These are phyloP conservation scores for Tylopilus cervinicoccineus DNA, from an alignment of 768 basidiomycete genomes.

Conservation along the genomic window DNA sequence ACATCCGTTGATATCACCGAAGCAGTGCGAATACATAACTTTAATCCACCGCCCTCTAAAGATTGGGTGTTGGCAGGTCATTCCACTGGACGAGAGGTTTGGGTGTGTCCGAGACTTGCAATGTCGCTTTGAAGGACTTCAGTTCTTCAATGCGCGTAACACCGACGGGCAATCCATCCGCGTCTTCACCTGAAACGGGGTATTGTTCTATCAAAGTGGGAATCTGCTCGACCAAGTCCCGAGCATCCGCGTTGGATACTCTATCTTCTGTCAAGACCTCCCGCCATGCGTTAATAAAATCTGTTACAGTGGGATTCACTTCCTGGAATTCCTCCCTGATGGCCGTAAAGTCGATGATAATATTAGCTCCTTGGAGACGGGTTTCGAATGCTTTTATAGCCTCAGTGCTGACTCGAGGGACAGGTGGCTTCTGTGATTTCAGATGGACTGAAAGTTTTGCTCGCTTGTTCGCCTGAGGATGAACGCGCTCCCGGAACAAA, in stretches of 20 bases:
- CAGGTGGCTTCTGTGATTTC: slow-evolving; percentile 61
- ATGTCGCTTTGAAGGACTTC: slow-evolving; percentile 57
- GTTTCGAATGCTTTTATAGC: slow-evolving; percentile 61
- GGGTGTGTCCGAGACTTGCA: slow-evolving; percentile 54
- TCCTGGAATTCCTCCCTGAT: slow-evolving; percentile 53
- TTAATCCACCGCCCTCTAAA: slow-evolving; percentile 31
- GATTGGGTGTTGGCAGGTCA: slow-evolving; percentile 60
- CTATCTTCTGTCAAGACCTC: slow-evolving; percentile 38
- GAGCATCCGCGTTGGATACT: slow-evolving; percentile 38
- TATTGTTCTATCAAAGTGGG: slow-evolving; percentile 53
- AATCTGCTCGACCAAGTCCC: slow-evolving; percentile 49
- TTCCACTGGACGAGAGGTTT: slow-evolving; percentile 70
- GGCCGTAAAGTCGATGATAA: slow-evolving; percentile 47
- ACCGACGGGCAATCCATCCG: slow-evolving; percentile 40
- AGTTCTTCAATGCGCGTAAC: slow-evolving; percentile 65
- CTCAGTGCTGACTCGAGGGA: slow-evolving; percentile 57
- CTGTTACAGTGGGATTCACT: slow-evolving; percentile 50
- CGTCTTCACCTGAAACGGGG: slow-evolving; percentile 52
- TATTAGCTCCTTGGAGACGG: slow-evolving; percentile 43
- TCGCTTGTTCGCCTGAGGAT: slow-evolving; percentile 64
- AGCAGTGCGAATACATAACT: neutral
- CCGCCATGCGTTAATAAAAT: slow-evolving; percentile 65
- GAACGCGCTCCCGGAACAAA: slow-evolving; percentile 66
- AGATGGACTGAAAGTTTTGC: slow-evolving; percentile 85
- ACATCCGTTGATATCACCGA: neutral